Conservation (phyloP, 768 basidiomycete species). For the Suillus fuscotomentosus region DNA sequence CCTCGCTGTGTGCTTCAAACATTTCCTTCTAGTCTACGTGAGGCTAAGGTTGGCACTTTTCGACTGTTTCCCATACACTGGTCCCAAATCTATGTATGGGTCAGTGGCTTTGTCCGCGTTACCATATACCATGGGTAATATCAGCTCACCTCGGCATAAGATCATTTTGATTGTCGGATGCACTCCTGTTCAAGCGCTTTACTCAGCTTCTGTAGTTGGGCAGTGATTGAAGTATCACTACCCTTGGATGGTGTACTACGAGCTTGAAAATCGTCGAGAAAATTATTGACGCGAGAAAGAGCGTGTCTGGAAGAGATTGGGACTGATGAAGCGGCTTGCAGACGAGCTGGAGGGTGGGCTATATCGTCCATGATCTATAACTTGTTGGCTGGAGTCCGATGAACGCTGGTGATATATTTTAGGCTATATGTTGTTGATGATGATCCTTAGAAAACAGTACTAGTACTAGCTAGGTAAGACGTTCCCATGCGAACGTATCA, state of each 20-base stretch:
- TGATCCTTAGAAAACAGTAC: too few relatives aligned
- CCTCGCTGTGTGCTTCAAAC: not conserved
- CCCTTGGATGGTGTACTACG: slow-evolving; percentile 48
- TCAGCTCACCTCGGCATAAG: not conserved
- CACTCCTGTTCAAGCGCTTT: slow-evolving; percentile 50
- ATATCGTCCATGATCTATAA: slow-evolving; percentile 42
- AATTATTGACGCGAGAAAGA: slow-evolving; percentile 41
- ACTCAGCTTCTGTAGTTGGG: slow-evolving; percentile 57
- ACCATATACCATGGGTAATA: not conserved
- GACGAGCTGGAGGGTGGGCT: slow-evolving; percentile 47
- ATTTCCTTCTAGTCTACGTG: not conserved
- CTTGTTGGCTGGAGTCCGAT: not conserved
- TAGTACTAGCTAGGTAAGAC: too few relatives aligned
- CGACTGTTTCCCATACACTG: not conserved
- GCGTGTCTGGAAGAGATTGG: slow-evolving; percentile 40
- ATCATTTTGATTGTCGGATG: slow-evolving; percentile 18
- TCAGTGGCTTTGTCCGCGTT: not conserved
- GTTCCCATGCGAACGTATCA: too few relatives aligned
- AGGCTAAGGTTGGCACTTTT: not conserved
- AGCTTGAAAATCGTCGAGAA: slow-evolving; percentile 48
- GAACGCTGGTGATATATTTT: too few relatives aligned
- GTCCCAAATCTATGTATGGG: not conserved
- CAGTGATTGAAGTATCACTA: slow-evolving; percentile 53
- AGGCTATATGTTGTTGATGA: too few relatives aligned
- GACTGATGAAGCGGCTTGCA: slow-evolving; percentile 36